Percentiles rank a stretch among this genome's conserved stretches.
These are phyloP conservation scores for Nitzschia palea DNA, from an alignment of 108 stramenopile genomes.

Conservation along the genomic window DNA sequence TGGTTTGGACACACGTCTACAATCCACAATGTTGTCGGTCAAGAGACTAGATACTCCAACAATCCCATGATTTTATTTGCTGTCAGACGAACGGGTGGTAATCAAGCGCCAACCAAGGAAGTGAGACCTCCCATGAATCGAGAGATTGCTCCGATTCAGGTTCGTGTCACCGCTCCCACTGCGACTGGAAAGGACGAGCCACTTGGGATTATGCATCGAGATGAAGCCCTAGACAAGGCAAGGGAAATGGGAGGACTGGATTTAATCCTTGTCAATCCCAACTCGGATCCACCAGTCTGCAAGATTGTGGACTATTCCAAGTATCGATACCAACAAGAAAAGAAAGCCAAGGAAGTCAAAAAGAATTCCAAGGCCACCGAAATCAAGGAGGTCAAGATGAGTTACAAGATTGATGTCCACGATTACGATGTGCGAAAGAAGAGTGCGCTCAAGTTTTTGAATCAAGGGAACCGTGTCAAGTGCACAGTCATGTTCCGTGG, in stretches of 20 bases:
- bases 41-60: no score
- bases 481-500: constrained; percentile 81
- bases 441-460: constrained; percentile 84
- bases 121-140: constrained; percentile 82
- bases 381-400: constrained; percentile 96
- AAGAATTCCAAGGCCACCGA: constrained; percentile 94
- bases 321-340: constrained; percentile 89
- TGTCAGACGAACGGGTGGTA: no score
- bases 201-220: constrained; percentile 84
- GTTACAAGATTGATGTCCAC: constrained; percentile 94
- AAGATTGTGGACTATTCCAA: constrained; percentile 96
- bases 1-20: background rate
- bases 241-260: constrained; percentile 84
- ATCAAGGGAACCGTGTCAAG: constrained; percentile 88
- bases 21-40: constrained; percentile 14
- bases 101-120: no score
- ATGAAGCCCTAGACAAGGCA: constrained; percentile 87
- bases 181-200: constrained; percentile 82
- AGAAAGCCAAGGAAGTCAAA: constrained; percentile 92
- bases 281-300: constrained; percentile 93
- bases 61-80: no score
- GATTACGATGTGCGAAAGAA: constrained; percentile 91
- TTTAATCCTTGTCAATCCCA: constrained; percentile 85
- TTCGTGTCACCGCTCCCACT: constrained; percentile 72
- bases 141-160: constrained; percentile 47